A percentile compares a stretch with the other conserved stretches of the same genome.
Evolutionary conservation across 768 basidiomycete genomes (phyloP).

Genomic region (Mycena chlorophos): DNA sequence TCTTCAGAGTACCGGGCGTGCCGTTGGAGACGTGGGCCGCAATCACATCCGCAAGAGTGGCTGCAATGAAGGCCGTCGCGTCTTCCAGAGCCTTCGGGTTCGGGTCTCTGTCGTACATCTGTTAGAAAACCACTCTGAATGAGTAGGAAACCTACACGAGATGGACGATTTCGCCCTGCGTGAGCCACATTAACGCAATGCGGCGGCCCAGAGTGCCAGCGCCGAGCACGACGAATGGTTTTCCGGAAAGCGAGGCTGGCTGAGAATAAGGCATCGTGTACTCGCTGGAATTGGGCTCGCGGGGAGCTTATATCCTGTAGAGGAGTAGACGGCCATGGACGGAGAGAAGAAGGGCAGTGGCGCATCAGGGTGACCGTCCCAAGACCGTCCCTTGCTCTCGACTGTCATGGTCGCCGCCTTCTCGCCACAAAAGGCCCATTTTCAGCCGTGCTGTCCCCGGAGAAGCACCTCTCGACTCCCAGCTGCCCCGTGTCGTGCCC

Average conservation of each 20-base stretch:
- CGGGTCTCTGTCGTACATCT: constrained; percentile 6
- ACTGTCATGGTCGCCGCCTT: too few relatives aligned
- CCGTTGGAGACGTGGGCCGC: constrained; percentile 5
- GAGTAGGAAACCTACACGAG: constrained; percentile 4
- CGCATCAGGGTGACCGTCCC: too few relatives aligned
- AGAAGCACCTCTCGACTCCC: too few relatives aligned
- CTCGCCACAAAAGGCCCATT: too few relatives aligned
- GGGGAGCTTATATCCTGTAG: background rate
- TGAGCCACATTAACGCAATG: constrained; percentile 23
- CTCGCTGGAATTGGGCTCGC: background rate
- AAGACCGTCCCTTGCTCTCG: too few relatives aligned
- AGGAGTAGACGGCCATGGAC: too few relatives aligned
- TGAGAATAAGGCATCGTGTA: constrained; percentile 11
- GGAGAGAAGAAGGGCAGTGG: too few relatives aligned
- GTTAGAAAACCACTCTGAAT: background rate
- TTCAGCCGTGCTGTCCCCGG: too few relatives aligned
- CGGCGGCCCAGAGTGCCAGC: constrained; percentile 19
- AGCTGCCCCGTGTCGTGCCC: background rate
- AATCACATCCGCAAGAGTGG: constrained; percentile 14
- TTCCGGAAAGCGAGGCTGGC: constrained; percentile 10
- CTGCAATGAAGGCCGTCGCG: constrained; percentile 8
- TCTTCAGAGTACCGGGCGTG: constrained; percentile 2
- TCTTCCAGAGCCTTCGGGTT: constrained; percentile 13
- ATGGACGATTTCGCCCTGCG: constrained; percentile 19
- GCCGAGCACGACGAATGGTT: constrained; percentile 15